Evolutionary conservation across 1,284 basidiomycete species (phyloP).

Genomic region (Schizophyllum amplum): DNA sequence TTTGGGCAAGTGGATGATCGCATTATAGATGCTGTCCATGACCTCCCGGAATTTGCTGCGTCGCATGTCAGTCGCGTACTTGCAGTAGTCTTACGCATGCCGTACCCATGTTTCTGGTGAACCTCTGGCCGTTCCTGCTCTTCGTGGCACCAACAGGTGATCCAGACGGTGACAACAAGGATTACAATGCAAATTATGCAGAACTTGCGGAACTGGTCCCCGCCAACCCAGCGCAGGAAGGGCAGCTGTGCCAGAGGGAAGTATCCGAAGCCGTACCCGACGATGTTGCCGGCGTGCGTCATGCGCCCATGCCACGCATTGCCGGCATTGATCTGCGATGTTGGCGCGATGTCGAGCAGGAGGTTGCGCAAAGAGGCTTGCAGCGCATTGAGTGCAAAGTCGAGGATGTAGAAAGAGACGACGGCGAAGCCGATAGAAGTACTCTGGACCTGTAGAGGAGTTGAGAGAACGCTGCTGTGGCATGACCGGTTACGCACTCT

Average conservation of each 20-base stretch:
- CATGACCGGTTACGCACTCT: slow-evolving; percentile 32
- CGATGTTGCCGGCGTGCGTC: slow-evolving; percentile 90
- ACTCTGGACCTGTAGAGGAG: slow-evolving; percentile 45
- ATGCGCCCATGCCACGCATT: slow-evolving; percentile 99
- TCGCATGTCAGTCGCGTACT: slow-evolving; percentile 1
- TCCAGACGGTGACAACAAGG: slow-evolving; percentile 75
- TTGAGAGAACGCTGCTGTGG: neutral
- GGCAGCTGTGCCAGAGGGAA: slow-evolving; percentile 74
- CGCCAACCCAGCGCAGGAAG: slow-evolving; percentile 76
- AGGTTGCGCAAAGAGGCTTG: slow-evolving; percentile 92
- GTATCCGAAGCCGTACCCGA: slow-evolving; percentile 89
- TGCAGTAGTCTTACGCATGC: neutral
- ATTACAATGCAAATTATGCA: slow-evolving; percentile 81
- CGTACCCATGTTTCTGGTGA: slow-evolving; percentile 36
- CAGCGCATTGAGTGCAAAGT: slow-evolving; percentile 91
- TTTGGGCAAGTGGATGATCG: slow-evolving; percentile 68
- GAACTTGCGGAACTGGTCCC: slow-evolving; percentile 93
- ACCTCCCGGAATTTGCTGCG: slow-evolving; percentile 52
- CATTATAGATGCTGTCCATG: slow-evolving; percentile 66
- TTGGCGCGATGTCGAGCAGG: slow-evolving; percentile 82
- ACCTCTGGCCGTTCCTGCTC: slow-evolving; percentile 56
- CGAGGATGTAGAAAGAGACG: slow-evolving; percentile 87
- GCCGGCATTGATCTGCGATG: slow-evolving; percentile 80
- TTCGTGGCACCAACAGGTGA: slow-evolving; percentile 78
- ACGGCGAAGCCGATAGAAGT: slow-evolving; percentile 82